Evolutionary conservation across 257 asterid species (phyloP).

Genomic region (Scutellaria galericulata): DNA sequence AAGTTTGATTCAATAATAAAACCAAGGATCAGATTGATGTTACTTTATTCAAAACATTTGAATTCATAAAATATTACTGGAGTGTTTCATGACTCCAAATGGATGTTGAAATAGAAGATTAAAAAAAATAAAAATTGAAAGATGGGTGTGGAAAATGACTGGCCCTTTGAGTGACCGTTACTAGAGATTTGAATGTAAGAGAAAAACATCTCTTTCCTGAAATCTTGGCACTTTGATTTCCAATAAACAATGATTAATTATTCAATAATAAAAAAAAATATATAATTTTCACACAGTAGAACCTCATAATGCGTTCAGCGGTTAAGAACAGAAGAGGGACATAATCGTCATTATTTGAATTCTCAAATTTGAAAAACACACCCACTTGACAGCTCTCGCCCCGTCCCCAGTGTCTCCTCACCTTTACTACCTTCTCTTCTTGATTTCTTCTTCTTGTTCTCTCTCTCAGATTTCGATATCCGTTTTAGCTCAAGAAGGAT

Average conservation of each 20-base stretch:
- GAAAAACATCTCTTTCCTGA: conserved; percentile 30
- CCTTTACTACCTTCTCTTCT: conserved; percentile 25
- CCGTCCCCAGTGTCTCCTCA: conserved; percentile 65
- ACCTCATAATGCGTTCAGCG: conserved; percentile 9
- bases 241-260: conserved; percentile 23
- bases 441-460: background rate
- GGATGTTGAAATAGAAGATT: too few relatives aligned
- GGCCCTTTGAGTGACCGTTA: conserved; percentile 39
- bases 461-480: conserved; percentile 24
- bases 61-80: too few relatives aligned
- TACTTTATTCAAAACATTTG: too few relatives aligned
- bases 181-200: background rate
- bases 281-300: background rate
- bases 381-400: conserved; percentile 66
- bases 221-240: conserved; percentile 21
- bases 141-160: background rate
- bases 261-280: background rate
- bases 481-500: conserved; percentile 1
- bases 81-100: too few relatives aligned
- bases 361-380: conserved; percentile 36
- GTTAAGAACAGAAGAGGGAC: conserved; percentile 38
- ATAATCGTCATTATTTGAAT: conserved; percentile 54
- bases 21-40: too few relatives aligned
- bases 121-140: too few relatives aligned
- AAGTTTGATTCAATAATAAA: too few relatives aligned